Conservation (phyloP, 176 grass and related monocot genomes). For the Stipa capillata region DNA sequence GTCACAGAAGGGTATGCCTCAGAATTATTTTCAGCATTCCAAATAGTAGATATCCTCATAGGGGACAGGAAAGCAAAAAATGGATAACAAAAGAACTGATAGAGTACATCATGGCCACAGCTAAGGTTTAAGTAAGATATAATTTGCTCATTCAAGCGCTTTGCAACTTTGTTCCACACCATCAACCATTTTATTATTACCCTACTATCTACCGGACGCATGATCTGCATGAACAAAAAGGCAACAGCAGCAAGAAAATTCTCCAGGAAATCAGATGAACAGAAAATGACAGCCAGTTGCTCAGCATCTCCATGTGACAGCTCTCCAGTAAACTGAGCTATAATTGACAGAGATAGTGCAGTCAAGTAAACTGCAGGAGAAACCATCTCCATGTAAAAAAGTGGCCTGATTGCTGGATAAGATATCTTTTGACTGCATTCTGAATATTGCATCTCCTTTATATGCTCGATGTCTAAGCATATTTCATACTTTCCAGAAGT, state of each 20-base stretch:
- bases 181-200: conserved; percentile 16
- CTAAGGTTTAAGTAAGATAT: not conserved
- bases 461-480: conserved; percentile 34
- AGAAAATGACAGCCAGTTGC: conserved; percentile 1
- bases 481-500: conserved; percentile 14
- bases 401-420: not conserved
- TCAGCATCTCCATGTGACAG: conserved; percentile 15
- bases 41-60: not conserved
- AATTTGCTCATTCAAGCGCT: conserved; percentile 1
- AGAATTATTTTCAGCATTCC: not conserved
- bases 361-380: conserved; percentile 35
- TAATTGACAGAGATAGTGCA: conserved; percentile 18
- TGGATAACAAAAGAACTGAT: conserved; percentile 43
- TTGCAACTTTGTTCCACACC: conserved; percentile 29
- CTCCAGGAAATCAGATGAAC: not conserved
- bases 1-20: not conserved
- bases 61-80: conserved; percentile 18
- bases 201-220: not conserved
- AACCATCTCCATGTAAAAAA: conserved; percentile 32
- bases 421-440: conserved; percentile 1
- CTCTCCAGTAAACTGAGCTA: conserved; percentile 23
- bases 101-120: not conserved
- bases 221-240: conserved; percentile 25
- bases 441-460: conserved; percentile 9
- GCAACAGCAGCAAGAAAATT: conserved; percentile 12